Evolutionary conservation across 2,329 filamentous ascomycete species (phyloP).

Genomic region (Aspergillus arachidicola): DNA sequence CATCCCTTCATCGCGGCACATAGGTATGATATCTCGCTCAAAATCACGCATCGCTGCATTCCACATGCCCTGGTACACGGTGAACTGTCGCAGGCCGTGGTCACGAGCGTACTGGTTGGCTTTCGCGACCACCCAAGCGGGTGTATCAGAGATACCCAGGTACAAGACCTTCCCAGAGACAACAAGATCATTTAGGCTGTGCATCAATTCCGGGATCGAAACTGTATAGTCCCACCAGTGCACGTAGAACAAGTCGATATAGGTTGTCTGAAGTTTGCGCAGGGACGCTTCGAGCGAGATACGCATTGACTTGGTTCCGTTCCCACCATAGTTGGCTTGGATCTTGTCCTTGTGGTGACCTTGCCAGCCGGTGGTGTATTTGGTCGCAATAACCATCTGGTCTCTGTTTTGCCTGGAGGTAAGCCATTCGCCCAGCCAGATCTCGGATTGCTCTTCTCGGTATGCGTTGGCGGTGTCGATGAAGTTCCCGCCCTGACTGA

Average conservation of each 20-base stretch:
- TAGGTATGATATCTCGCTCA: slow-evolving; percentile 70
- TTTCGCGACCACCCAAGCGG: slow-evolving; percentile 62
- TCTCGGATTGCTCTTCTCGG: slow-evolving; percentile 63
- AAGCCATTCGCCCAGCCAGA: slow-evolving; percentile 71
- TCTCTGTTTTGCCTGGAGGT: slow-evolving; percentile 62
- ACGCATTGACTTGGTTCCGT: slow-evolving; percentile 32
- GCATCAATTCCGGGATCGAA: slow-evolving; percentile 68
- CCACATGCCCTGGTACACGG: slow-evolving; percentile 70
- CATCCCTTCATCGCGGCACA: slow-evolving; percentile 66
- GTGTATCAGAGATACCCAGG: slow-evolving; percentile 68
- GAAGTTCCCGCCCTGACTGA: slow-evolving; percentile 68
- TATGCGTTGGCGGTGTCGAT: slow-evolving; percentile 72
- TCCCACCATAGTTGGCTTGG: slow-evolving; percentile 48
- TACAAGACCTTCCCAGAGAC: slow-evolving; percentile 66
- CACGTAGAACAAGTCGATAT: slow-evolving; percentile 42
- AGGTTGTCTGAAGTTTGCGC: slow-evolving; percentile 36
- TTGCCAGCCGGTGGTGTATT: slow-evolving; percentile 52
- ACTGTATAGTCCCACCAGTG: slow-evolving; percentile 66
- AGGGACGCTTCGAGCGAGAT: slow-evolving; percentile 31
- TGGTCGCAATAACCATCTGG: slow-evolving; percentile 71
- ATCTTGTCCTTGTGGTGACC: slow-evolving; percentile 23
- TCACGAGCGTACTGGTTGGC: slow-evolving; percentile 63
- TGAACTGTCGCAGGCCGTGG: slow-evolving; percentile 70
- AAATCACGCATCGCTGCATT: slow-evolving; percentile 64
- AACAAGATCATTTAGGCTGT: slow-evolving; percentile 64